Evolutionary conservation across 2,329 filamentous ascomycete genomes (phyloP).

Genomic region (Coleophoma cylindrospora): DNA sequence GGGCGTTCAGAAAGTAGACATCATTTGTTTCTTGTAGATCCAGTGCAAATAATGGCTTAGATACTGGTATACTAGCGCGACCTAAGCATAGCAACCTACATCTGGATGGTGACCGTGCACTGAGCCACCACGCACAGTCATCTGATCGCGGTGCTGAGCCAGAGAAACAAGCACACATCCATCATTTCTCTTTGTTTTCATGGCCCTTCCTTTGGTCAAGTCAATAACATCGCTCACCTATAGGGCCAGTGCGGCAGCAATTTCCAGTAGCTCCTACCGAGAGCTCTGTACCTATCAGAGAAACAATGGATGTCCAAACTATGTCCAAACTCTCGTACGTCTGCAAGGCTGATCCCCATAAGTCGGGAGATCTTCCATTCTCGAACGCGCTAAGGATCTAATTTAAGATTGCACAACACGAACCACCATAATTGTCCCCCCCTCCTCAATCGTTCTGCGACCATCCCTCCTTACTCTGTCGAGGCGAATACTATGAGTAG

Average conservation of each 20-base stretch:
- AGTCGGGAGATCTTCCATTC: constrained; percentile 7
- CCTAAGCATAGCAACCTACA: too few species aligned
- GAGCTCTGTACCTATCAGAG: neutral
- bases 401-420: constrained; percentile 7
- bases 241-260: neutral
- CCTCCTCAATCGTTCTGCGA: neutral
- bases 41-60: too few species aligned
- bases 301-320: neutral
- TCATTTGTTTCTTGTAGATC: neutral
- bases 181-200: too few species aligned
- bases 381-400: constrained; percentile 4
- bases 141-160: too few species aligned
- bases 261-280: neutral
- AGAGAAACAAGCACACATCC: too few species aligned
- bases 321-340: neutral
- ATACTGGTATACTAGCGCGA: too few species aligned
- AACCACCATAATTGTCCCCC: neutral
- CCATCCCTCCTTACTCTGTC: neutral
- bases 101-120: too few species aligned
- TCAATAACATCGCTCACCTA: neutral
- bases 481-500: neutral
- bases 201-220: too few species aligned
- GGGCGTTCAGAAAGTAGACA: constrained; percentile 40
- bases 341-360: constrained; percentile 2
- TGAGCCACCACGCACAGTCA: too few species aligned